These are phyloP conservation scores for Helianthus tuberosus DNA, from an alignment of 129 eudicot genomes.

Conservation along the genomic window DNA sequence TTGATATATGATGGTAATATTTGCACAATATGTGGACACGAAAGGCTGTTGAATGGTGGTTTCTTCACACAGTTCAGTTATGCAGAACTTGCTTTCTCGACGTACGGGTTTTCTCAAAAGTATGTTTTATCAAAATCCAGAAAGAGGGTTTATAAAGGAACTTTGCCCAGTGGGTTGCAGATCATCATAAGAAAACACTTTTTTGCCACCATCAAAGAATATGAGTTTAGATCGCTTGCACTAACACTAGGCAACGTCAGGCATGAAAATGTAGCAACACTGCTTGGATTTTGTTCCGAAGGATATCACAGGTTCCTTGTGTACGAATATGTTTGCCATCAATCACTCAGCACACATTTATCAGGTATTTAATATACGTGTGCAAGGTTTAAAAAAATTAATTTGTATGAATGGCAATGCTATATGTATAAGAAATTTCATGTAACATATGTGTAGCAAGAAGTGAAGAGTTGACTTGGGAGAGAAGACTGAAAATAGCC, in stretches of 20 bases:
- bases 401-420: no score
- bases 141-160: slow-evolving; percentile 14
- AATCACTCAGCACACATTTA: slow-evolving; percentile 42
- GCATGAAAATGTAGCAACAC: slow-evolving; percentile 48
- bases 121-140: slow-evolving; percentile 27
- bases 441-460: not conserved
- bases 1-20: not conserved
- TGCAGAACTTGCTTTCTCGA: slow-evolving; percentile 35
- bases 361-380: slow-evolving; percentile 16
- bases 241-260: slow-evolving; percentile 11
- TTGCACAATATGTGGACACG: slow-evolving; percentile 25
- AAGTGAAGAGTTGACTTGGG: slow-evolving; percentile 43
- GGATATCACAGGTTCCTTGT: slow-evolving; percentile 42
- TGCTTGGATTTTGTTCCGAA: slow-evolving; percentile 52
- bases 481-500: slow-evolving; percentile 51
- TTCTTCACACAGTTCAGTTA: slow-evolving; percentile 29
- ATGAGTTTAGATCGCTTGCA: slow-evolving; percentile 31
- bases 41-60: slow-evolving; percentile 22
- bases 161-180: slow-evolving; percentile 19
- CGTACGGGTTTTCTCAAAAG: slow-evolving; percentile 40
- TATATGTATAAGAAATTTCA: not conserved
- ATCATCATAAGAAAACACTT: slow-evolving; percentile 34
- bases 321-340: slow-evolving; percentile 50
- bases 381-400: no score
- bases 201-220: slow-evolving; percentile 32